These are phyloP conservation scores for Fusarium falciforme DNA, from an alignment of 2,329 filamentous ascomycete genomes.

Conservation along the genomic window DNA sequence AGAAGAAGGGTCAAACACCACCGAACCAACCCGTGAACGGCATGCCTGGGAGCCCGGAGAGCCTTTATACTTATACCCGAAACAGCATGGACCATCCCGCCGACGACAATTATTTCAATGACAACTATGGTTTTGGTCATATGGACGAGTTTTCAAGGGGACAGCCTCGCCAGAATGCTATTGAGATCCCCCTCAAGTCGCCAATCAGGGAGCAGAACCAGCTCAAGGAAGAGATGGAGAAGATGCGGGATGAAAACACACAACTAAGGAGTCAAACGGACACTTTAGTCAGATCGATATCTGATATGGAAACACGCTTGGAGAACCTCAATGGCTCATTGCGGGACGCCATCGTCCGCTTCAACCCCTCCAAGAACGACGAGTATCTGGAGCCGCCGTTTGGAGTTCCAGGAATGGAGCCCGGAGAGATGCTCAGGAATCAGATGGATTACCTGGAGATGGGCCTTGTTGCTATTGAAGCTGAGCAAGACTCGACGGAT, in stretches of 20 bases:
- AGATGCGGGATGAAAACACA: slow-evolving; percentile 58
- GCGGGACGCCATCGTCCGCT: slow-evolving; percentile 73
- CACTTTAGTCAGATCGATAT: slow-evolving; percentile 59
- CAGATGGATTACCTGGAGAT: slow-evolving; percentile 80
- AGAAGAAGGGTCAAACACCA: slow-evolving; percentile 61
- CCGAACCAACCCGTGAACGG: slow-evolving; percentile 60
- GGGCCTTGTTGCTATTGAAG: slow-evolving; percentile 69
- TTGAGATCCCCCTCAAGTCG: slow-evolving; percentile 70
- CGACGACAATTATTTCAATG: slow-evolving; percentile 77
- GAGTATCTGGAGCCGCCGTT: slow-evolving; percentile 59
- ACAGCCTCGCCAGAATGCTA: slow-evolving; percentile 54
- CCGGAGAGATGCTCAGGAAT: slow-evolving; percentile 59
- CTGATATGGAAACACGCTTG: slow-evolving; percentile 72
- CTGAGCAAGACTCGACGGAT: slow-evolving; percentile 62
- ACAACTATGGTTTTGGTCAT: slow-evolving; percentile 76
- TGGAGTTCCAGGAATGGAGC: slow-evolving; percentile 48
- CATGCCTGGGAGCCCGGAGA: slow-evolving; percentile 81
- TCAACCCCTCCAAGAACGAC: slow-evolving; percentile 66
- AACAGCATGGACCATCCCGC: slow-evolving; percentile 67
- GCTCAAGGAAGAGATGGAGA: slow-evolving; percentile 60
- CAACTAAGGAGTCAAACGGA: slow-evolving; percentile 51
- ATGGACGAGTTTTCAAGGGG: slow-evolving; percentile 59
- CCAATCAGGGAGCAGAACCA: slow-evolving; percentile 66
- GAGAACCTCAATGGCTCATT: slow-evolving; percentile 75
- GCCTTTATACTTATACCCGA: slow-evolving; percentile 75